Evolutionary conservation across 495 filamentous ascomycete species (phyloP), one percentile per base, ranked within the genome.

Genomic region (Viridothelium virens): DNA sequence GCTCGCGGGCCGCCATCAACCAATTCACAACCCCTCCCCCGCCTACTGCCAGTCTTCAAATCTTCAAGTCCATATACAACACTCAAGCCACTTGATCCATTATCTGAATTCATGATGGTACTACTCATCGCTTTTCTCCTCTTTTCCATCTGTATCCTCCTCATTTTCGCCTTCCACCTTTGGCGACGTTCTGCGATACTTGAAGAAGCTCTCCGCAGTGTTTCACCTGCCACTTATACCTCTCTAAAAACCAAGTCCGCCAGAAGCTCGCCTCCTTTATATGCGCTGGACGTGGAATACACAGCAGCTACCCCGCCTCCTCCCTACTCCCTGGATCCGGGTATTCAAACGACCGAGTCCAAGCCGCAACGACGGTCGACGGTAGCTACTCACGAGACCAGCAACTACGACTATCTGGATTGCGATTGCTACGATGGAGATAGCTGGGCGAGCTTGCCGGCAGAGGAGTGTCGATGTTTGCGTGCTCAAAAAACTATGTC

Each of bases 401-500:
- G 1, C 7, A 36, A 59, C 36, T 33, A 59, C 31, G 53, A 59
- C 25, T 59, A 34, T 36, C 31, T 59, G 53, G 53, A 59, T 34
- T 59, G 53, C 53, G 53, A 59, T 59, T 59, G 53, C 53, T 59
- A 59, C 31, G 53, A 59, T 59, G 53, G 53, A 7, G 53, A 59
- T 4, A 59, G 53, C 53, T 59, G 53, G 53, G 53, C 53, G 31
- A 59, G 53, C 53, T 59, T 59, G 31, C 53, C 53, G 14, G 2
- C 3, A 0, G 53, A 36, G 53, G 53, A 59, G 14, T 59, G 53
- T 36, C 53, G 31, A 18, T 59, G 53, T 59, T 9, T 59, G 14
- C 53, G 53, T 4, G 25, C 25, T 36, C 25, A 3, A 14, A 33
- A 0, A 31, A 33, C 1, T 7, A 6, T 36, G 53, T 7, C 18